Base-by-base conservation (phyloP, 176 grass and related monocot genomes). In the Zizania latifolia region DNA sequence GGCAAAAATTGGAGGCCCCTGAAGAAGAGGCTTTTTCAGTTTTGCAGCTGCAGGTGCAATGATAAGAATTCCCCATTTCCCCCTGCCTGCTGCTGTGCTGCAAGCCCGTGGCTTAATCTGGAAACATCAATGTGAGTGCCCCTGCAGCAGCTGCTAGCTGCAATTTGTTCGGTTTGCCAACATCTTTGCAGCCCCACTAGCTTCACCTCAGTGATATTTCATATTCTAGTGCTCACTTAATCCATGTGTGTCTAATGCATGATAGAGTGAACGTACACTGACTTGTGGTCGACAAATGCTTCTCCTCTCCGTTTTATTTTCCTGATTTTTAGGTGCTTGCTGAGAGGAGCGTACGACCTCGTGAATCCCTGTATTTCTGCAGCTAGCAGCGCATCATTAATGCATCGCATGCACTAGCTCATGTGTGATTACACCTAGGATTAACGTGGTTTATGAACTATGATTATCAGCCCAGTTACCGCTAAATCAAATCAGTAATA, bases 91-190 rank as follows among this genome's bases (percentile, higher is more conserved):
- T 67, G 19, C 85, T 27, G 78, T 46, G 35, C n/a, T n/a, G n/a
- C n/a, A 77, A 22, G 6, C 48, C 58, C 74, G 38, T 82, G 85
- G 59, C 50, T 87, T 50, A 37, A 78, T 87, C 73, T 78, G 38
- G n/a, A 72, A 45, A 77, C 66, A 77, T 78, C 85, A 82, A 41
- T 68, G 74, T 77, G 79, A 46, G 85, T 87, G 79, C 79, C n/a
- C n/a, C 68, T 83, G 73, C 79, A 70, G 58, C 73, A 45, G 30
- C 57, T n/a, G 84, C 54, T 59, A 55, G 71, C 65, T 38, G 85
- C 78, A 71, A 65, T 50, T 68, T 82, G 85, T 66, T 82, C 41
- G 37, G 66, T 87, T 82, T 48, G 66, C 79, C 85, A 82, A 72
- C 48, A 82, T 82, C 79, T 87, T 70, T 76, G 30, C 74, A 72